Evolutionary conservation across 1,139 yeast genomes (phyloP), one percentile per base, ranked within the genome.

Genomic region (Geotrichum australiense): DNA sequence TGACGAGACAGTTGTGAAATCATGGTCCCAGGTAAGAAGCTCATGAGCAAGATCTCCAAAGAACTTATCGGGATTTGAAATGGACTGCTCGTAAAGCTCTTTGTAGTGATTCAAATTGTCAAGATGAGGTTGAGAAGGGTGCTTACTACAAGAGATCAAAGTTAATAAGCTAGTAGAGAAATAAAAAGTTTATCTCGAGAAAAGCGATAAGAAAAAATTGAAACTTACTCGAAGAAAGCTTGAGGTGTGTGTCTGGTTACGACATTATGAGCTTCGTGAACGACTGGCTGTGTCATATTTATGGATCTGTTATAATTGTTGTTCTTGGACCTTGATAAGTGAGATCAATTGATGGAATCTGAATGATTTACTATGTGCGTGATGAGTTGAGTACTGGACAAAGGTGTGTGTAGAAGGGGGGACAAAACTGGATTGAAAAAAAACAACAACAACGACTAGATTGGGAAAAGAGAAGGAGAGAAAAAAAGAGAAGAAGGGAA

Each of bases 21-120:
- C 93, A 53, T 70, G 76, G 64, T 83, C 89, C 97, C 97, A 91
- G 56, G 75, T 69, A 53, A 91, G 71, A 49, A 78, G 73, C 54
- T 85, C 84, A 47, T 74, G 75, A 46, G 95, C 97, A 67, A 77
- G 68, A 35, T 82, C 77, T 42, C 93, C 94, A 61, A 86, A 91
- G 64, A 91, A 91, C 35, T 66, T 74, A 52, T 78, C 86, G 44
- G 98, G 97, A 57, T 85, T 77, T 47, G 73, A 65, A 55, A 91
- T 77, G 28, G 95, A 84, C 69, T 85, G 72, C 47, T 76, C 63
- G 69, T 91, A 86, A 69, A 87, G 64, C 52, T 73, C 66, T 48
- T 74, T 66, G 70, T 89, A 91, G 51, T 86, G 80, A n/a, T 76
- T 83, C 52, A 84, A 52, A 47, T 65, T 55, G 55, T 56, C 53